These are phyloP conservation scores for Rhodotorula sp. DNA, from an alignment of 1,284 basidiomycete species.

Conservation along the genomic window DNA sequence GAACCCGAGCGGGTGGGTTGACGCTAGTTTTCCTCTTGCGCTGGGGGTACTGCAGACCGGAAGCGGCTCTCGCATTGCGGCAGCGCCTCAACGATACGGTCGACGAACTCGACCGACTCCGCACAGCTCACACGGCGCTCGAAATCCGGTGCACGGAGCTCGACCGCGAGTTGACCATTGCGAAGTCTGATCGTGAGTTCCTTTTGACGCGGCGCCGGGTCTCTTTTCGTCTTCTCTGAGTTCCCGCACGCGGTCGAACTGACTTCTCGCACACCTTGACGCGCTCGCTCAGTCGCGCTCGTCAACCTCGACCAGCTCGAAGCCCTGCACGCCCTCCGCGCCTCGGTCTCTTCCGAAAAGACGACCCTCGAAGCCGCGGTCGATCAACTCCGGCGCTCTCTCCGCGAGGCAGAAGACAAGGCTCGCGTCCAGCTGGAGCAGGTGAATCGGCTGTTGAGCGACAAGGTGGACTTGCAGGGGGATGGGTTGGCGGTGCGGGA, in stretches of 20 bases:
- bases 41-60: conserved; percentile 57
- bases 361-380: conserved; percentile 68
- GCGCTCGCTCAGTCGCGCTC: conserved; percentile 61
- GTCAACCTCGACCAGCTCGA: conserved; percentile 64
- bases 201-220: not conserved
- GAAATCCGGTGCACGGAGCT: conserved; percentile 68
- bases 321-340: conserved; percentile 71
- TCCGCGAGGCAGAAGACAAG: conserved; percentile 74
- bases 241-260: not conserved
- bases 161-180: conserved; percentile 70
- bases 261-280: no score
- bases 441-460: conserved; percentile 63
- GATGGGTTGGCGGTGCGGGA: conserved; percentile 70
- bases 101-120: conserved; percentile 71
- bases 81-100: conserved; percentile 83
- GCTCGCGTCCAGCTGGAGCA: conserved; percentile 83
- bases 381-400: conserved; percentile 63
- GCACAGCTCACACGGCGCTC: conserved; percentile 66
- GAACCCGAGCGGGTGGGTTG: not conserved
- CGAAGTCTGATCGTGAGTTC: conserved; percentile 77
- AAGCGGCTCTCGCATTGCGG: conserved; percentile 80
- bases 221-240: not conserved
- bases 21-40: conserved; percentile 4
- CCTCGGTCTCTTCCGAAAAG: conserved; percentile 85
- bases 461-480: conserved; percentile 60